A percentile compares a stretch with the other conserved stretches of the same genome.
These are phyloP conservation scores for Acorus calamus DNA, from an alignment of 106 monocot genomes.

Conservation along the genomic window DNA sequence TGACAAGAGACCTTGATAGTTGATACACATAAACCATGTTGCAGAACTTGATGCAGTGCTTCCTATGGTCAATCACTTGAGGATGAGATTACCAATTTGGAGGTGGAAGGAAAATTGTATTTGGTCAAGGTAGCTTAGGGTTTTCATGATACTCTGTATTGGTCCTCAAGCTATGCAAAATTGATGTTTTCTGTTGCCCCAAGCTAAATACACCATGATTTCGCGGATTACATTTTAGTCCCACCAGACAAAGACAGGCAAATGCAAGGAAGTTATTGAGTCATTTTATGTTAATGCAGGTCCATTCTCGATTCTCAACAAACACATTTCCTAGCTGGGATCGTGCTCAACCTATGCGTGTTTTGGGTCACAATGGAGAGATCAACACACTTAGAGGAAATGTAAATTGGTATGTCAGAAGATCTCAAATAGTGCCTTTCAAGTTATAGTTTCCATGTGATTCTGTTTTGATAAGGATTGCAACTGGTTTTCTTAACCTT, in stretches of 20 bases:
- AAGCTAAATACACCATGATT: slow-evolving; percentile 2
- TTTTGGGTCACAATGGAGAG: slow-evolving; percentile 98
- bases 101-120: slow-evolving; percentile 59
- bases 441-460: background rate
- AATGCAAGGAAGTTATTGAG: slow-evolving; percentile 8
- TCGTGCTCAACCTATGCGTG: slow-evolving; percentile 99
- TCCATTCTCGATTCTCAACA: slow-evolving; percentile 97
- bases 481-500: background rate
- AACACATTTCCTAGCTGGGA: slow-evolving; percentile 99
- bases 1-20: slow-evolving; percentile 47
- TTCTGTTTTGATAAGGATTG: background rate
- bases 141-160: slow-evolving; percentile 43
- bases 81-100: slow-evolving; percentile 76
- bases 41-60: slow-evolving; percentile 85
- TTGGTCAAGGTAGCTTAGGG: slow-evolving; percentile 80
- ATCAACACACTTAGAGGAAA: slow-evolving; percentile 95
- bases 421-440: too few species aligned
- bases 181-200: slow-evolving; percentile 14
- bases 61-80: slow-evolving; percentile 39
- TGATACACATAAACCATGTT: slow-evolving; percentile 70
- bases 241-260: slow-evolving; percentile 6
- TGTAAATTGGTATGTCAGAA: slow-evolving; percentile 66
- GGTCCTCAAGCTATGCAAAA: slow-evolving; percentile 16
- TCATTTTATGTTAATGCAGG: slow-evolving; percentile 32
- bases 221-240: slow-evolving; percentile 2